Conservation (phyloP, 148 eudicot genomes). For the Vaccinium corymbosum region DNA sequence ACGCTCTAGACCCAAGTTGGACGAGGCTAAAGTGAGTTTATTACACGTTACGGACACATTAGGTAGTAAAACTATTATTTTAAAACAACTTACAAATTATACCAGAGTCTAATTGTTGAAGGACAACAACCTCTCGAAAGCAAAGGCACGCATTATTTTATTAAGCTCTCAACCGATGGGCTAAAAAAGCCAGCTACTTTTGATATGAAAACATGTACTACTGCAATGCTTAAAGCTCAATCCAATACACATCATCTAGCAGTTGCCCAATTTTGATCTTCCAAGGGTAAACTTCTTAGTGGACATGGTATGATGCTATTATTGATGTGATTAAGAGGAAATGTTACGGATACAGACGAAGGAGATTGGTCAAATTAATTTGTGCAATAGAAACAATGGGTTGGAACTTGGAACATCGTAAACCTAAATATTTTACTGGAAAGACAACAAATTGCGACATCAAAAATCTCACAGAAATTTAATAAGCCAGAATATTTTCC, state of each 20-base stretch:
- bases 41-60: background rate
- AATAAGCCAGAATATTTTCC: background rate
- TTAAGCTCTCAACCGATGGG: background rate
- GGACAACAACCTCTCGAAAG: background rate
- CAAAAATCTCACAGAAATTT: background rate
- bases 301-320: background rate
- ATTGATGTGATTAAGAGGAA: background rate
- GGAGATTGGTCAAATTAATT: background rate
- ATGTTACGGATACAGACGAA: background rate
- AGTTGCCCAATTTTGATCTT: background rate
- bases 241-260: background rate
- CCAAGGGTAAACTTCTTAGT: background rate
- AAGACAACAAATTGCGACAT: background rate
- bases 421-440: background rate
- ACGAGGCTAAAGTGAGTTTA: background rate
- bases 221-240: background rate
- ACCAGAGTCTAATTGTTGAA: background rate
- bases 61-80: background rate
- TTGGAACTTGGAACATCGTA: background rate
- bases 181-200: background rate
- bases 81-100: background rate
- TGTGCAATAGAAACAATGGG: background rate
- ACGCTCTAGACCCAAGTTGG: background rate
- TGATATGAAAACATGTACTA: background rate
- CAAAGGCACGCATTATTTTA: background rate